Evolutionary conservation across 2,329 filamentous ascomycete species (phyloP).

Genomic region (Akanthomyces muscarius): DNA sequence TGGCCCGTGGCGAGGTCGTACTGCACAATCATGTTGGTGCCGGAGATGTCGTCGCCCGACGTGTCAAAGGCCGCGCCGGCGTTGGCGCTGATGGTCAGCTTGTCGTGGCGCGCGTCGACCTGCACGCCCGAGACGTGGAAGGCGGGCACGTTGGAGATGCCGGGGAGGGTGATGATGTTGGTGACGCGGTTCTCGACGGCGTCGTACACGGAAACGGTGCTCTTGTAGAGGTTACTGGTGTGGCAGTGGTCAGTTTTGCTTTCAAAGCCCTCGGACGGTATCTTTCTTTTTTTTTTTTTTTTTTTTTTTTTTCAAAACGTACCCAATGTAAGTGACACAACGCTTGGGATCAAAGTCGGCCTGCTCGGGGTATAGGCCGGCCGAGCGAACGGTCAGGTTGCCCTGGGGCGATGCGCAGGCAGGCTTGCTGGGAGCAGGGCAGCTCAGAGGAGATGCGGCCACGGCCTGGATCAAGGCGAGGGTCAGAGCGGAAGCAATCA

Average conservation of each 20-base stretch:
- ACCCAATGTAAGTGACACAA: constrained; percentile 24
- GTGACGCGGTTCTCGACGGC: constrained; percentile 17
- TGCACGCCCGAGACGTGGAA: constrained; percentile 31
- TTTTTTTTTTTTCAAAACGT: constrained; percentile 18
- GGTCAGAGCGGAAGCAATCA: neutral
- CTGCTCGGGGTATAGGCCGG: constrained; percentile 24
- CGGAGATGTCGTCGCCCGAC: constrained; percentile 31
- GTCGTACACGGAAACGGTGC: neutral
- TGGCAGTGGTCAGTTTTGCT: neutral
- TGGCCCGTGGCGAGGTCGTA: constrained; percentile 27
- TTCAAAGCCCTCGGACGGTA: no score
- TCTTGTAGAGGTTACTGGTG: constrained; percentile 2
- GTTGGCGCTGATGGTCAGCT: constrained; percentile 35
- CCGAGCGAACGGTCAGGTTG: constrained; percentile 13
- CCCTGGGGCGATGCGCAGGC: neutral
- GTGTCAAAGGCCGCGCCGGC: constrained; percentile 34
- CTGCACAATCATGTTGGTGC: constrained; percentile 35
- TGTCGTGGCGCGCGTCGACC: constrained; percentile 28
- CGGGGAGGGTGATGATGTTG: constrained; percentile 25
- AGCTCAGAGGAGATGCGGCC: neutral
- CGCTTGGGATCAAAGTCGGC: constrained; percentile 22
- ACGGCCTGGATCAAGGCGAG: constrained; percentile 1
- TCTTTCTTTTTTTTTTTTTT: constrained; percentile 20
- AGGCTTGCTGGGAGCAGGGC: neutral
- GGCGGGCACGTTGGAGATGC: constrained; percentile 25